These are phyloP conservation scores for Aureobasidium zeae DNA, from an alignment of 2,329 filamentous ascomycete genomes.

Conservation along the genomic window DNA sequence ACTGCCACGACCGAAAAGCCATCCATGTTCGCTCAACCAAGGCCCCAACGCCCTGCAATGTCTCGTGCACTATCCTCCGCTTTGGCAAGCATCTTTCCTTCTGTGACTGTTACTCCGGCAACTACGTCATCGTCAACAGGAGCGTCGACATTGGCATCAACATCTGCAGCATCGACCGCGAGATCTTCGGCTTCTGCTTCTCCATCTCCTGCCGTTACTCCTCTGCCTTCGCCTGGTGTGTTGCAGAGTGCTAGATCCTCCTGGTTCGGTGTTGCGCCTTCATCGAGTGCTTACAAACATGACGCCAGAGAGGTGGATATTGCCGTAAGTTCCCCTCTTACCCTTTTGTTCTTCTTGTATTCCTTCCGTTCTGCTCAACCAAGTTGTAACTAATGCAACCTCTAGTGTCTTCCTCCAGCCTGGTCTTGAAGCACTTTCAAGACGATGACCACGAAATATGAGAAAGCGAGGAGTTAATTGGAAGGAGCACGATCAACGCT, in stretches of 20 bases:
- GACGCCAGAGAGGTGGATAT: constrained; percentile 3
- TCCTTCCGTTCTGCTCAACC: background rate
- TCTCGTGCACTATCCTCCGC: constrained; percentile 14
- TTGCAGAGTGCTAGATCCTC: constrained; percentile 9
- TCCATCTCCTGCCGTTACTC: constrained; percentile 13
- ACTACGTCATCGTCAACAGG: background rate
- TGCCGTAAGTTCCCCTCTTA: constrained; percentile 7
- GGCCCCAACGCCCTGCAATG: constrained; percentile 1
- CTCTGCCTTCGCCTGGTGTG: constrained; percentile 13
- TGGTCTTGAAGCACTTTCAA: no score
- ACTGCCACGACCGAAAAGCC: background rate
- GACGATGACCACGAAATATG: no score
- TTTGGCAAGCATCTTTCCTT: constrained; percentile 6
- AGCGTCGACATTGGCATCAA: no score
- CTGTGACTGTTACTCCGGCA: background rate
- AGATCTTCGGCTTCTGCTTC: no score
- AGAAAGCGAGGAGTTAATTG: no score
- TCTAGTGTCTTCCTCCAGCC: constrained; percentile 9
- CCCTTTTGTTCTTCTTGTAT: background rate
- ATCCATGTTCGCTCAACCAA: constrained; percentile 4
- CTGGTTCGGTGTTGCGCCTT: constrained; percentile 15
- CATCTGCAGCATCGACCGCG: no score
- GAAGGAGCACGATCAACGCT: no score
- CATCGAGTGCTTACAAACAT: constrained; percentile 10
- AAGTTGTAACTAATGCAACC: background rate